phyloP scores from a whole-genome alignment of 192 early-diverging fungal species.

The Linnemannia zychae region DNA sequence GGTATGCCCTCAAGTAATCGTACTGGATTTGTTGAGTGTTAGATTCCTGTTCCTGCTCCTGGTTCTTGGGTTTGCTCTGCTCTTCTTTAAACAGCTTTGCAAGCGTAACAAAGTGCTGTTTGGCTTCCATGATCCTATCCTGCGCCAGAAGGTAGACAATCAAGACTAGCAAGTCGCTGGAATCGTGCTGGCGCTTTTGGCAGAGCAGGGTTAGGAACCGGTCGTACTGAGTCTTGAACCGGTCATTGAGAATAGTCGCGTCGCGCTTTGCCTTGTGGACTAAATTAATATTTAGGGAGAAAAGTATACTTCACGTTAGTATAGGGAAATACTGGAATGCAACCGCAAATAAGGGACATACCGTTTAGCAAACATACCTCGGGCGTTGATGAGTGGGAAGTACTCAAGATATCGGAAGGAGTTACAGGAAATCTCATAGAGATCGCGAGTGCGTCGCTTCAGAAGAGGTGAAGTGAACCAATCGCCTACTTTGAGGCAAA shows the following conservation, averaged over 20 bases:
- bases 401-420: slow-evolving; percentile 49
- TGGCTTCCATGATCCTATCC: slow-evolving; percentile 62
- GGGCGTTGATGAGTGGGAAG: slow-evolving; percentile 63
- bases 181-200: slow-evolving; percentile 36
- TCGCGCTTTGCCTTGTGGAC: slow-evolving; percentile 41
- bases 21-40: slow-evolving; percentile 53
- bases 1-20: slow-evolving; percentile 62
- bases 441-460: slow-evolving; percentile 13
- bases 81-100: slow-evolving; percentile 19
- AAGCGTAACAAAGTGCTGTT: slow-evolving; percentile 23
- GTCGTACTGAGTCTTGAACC: slow-evolving; percentile 54
- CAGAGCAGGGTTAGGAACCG: slow-evolving; percentile 50
- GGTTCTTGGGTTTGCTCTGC: background rate
- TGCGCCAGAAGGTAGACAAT: slow-evolving; percentile 61
- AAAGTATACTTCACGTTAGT: background rate
- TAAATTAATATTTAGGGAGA: background rate
- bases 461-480: slow-evolving; percentile 52
- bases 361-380: slow-evolving; percentile 40
- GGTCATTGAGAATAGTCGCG: slow-evolving; percentile 55
- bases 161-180: slow-evolving; percentile 51
- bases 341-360: background rate
- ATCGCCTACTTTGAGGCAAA: slow-evolving; percentile 12
- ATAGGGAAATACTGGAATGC: background rate
- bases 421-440: background rate
- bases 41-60: background rate